Evolutionary conservation across 345 rosid genomes (phyloP).

Genomic region (Dimocarpus longan): DNA sequence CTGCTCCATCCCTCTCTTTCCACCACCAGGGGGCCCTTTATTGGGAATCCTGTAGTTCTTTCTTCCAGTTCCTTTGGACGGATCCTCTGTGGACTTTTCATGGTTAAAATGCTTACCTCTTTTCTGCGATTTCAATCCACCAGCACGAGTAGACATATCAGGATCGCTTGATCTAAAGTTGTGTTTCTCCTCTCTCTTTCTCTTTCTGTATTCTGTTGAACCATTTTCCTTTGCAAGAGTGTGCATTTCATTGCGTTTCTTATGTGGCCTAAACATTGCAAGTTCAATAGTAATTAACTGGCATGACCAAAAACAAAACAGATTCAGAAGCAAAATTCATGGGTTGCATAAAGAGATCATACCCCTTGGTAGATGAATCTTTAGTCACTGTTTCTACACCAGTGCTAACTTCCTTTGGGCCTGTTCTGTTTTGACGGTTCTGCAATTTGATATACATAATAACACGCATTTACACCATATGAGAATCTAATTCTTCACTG

Average conservation of each 20-base stretch:
- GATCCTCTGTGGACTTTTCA: slow-evolving; percentile 19
- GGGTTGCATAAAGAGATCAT: slow-evolving; percentile 3
- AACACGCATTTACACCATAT: slow-evolving; percentile 8
- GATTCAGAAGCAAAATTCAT: not conserved
- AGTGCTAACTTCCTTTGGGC: slow-evolving; percentile 44
- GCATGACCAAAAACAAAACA: not conserved
- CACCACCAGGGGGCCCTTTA: slow-evolving; percentile 7
- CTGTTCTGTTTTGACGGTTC: slow-evolving; percentile 68
- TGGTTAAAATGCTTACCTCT: not conserved
- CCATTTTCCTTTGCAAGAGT: slow-evolving; percentile 5
- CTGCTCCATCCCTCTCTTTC: slow-evolving; percentile 26
- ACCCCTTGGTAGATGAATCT: slow-evolving; percentile 33
- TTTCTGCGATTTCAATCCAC: slow-evolving; percentile 25
- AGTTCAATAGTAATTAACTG: slow-evolving; percentile 7
- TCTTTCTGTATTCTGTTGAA: slow-evolving; percentile 27
- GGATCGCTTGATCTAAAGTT: slow-evolving; percentile 7
- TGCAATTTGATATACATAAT: slow-evolving; percentile 35
- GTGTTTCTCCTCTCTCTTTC: slow-evolving; percentile 27
- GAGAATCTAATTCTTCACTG: slow-evolving; percentile 7
- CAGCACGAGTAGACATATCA: not conserved
- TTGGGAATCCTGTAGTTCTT: slow-evolving; percentile 21
- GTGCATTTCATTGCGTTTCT: slow-evolving; percentile 25
- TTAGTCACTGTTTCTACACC: slow-evolving; percentile 17
- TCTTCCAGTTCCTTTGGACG: slow-evolving; percentile 14
- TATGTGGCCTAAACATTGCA: slow-evolving; percentile 24